phyloP scores from a whole-genome alignment of 371 early-diverging fungal genomes.

The Actinomortierella wolfii region DNA sequence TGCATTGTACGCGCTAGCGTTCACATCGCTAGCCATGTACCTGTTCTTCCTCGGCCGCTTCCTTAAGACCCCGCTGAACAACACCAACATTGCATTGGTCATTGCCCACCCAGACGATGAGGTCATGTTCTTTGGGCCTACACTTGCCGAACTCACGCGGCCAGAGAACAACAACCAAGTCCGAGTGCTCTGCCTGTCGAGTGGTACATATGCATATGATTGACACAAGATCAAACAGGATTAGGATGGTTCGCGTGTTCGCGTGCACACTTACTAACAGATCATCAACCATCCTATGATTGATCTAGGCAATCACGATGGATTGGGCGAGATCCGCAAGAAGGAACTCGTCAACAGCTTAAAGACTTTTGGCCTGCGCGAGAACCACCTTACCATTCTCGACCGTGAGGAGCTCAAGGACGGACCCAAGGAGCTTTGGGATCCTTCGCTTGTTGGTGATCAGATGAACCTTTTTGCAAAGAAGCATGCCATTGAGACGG shows the following conservation, averaged over 20 bases:
- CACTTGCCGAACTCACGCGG: conserved; percentile 61
- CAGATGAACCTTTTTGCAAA: conserved; percentile 62
- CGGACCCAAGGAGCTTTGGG: conserved; percentile 77
- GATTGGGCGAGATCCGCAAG: conserved; percentile 76
- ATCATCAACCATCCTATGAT: too few species aligned
- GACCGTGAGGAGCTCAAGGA: conserved; percentile 82
- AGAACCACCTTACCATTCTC: conserved; percentile 61
- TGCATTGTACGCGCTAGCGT: conserved; percentile 21
- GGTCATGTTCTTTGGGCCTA: conserved; percentile 99
- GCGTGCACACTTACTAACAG: too few species aligned
- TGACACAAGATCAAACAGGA: not conserved
- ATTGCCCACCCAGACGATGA: conserved; percentile 99
- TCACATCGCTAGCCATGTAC: conserved; percentile 18
- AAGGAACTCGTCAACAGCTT: conserved; percentile 78
- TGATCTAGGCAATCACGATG: conserved; percentile 74
- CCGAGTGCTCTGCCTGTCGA: conserved; percentile 85
- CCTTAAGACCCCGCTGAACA: conserved; percentile 38
- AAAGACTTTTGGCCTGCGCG: conserved; percentile 66
- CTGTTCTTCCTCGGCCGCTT: conserved; percentile 34
- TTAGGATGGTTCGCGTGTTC: too few species aligned
- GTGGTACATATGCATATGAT: conserved; percentile 54
- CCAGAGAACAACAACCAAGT: conserved; percentile 55
- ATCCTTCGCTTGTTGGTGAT: conserved; percentile 58
- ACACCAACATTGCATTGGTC: conserved; percentile 71
- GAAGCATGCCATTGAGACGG: conserved; percentile 68